Percentiles rank a stretch among this genome's conserved stretches.
These are phyloP conservation scores for Nectriaceae sp. DNA, from an alignment of 2,329 filamentous ascomycete species.

Conservation along the genomic window DNA sequence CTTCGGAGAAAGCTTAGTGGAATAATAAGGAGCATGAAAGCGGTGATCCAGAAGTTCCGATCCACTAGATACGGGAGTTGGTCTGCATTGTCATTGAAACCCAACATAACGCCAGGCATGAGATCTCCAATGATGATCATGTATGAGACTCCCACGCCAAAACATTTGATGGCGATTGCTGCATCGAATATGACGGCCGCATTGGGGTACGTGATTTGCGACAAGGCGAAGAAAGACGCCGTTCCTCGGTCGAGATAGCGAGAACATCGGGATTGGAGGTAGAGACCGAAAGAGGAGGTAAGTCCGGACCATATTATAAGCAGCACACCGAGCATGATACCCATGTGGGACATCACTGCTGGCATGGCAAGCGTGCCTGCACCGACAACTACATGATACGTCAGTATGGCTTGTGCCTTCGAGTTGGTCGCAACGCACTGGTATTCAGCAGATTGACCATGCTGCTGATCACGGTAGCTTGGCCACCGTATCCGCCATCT, in stretches of 20 bases:
- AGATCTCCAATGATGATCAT: conserved; percentile 98
- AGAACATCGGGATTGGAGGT: conserved; percentile 90
- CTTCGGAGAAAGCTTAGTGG: conserved; percentile 89
- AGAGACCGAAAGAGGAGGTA: conserved; percentile 89
- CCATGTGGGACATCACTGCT: conserved; percentile 94
- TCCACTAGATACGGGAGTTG: conserved; percentile 75
- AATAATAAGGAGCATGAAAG: conserved; percentile 95
- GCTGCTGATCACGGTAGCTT: conserved; percentile 87
- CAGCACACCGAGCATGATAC: conserved; percentile 79
- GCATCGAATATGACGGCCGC: conserved; percentile 93
- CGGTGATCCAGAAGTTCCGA: conserved; percentile 96
- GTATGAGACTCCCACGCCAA: conserved; percentile 95
- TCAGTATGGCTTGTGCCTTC: conserved; percentile 18
- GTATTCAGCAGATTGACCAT: conserved; percentile 96
- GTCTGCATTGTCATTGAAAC: conserved; percentile 69
- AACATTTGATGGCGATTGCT: conserved; percentile 96
- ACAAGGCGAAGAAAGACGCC: conserved; percentile 94
- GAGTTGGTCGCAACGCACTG: conserved; percentile 57
- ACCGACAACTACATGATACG: conserved; percentile 69
- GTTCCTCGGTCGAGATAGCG: conserved; percentile 88
- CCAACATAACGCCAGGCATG: conserved; percentile 91
- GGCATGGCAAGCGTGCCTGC: conserved; percentile 95
- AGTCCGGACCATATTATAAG: conserved; percentile 91
- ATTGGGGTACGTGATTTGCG: conserved; percentile 95
- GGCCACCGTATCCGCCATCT: conserved; percentile 66